Percentiles rank a stretch among this genome's conserved stretches.
Evolutionary conservation across 345 rosid genomes (phyloP).

Genomic region (Rhodomyrtus tomentosa): DNA sequence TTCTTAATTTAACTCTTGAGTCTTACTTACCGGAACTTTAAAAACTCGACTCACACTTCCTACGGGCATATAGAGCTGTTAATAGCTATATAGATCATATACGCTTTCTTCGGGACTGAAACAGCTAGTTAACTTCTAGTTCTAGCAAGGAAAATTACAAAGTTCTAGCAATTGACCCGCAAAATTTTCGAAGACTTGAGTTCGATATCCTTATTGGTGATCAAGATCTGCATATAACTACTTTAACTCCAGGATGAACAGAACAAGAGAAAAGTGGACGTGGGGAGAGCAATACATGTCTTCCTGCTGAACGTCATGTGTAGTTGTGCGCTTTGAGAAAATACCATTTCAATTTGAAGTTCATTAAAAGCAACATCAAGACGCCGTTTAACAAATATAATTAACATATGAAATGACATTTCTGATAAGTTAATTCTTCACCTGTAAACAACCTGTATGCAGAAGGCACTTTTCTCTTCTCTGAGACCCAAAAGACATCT

Average conservation of each 20-base stretch:
- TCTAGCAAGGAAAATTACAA: background rate
- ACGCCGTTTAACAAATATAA: background rate
- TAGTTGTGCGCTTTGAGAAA: background rate
- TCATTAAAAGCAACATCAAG: background rate
- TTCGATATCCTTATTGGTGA: background rate
- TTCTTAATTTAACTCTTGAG: background rate
- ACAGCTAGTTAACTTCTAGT: background rate
- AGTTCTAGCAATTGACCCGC: background rate
- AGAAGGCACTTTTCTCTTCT: slow-evolving; percentile 41
- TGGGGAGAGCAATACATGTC: background rate
- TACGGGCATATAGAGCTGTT: no score
- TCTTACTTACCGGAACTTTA: background rate
- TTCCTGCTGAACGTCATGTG: no score
- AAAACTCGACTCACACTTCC: no score
- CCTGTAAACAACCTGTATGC: slow-evolving; percentile 62
- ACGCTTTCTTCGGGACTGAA: background rate
- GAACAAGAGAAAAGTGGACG: background rate
- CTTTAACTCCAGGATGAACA: background rate
- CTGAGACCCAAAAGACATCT: slow-evolving; percentile 52
- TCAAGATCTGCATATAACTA: background rate
- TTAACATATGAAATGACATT: background rate
- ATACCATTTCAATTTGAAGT: background rate
- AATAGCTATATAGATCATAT: background rate
- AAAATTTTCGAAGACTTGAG: background rate
- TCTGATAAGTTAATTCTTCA: slow-evolving; percentile 1